Base-by-base conservation (phyloP, 2,329 filamentous ascomycete species). In the Fusarium odoratissimum region DNA sequence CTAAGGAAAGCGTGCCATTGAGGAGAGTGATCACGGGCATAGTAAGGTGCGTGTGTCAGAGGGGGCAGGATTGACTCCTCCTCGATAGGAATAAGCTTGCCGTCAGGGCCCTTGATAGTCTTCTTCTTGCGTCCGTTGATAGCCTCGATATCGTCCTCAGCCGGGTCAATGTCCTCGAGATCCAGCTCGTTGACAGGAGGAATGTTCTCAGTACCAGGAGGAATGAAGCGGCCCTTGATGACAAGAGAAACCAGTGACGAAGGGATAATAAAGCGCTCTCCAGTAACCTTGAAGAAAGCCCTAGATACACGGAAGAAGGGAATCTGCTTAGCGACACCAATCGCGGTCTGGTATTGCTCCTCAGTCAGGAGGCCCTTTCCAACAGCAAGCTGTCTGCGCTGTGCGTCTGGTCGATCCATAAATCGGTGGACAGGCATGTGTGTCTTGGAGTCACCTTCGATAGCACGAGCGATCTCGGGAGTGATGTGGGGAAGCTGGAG, bases 261-360 rank as follows among this genome's bases (percentile, higher is more conserved):
- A 11, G 96, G 95, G 37, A 95, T 97, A 79, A 99, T 94, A 81
- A 92, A 93, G 74, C 93, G 93, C 84, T 99, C 97, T 79, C 96
- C 96, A 58, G 94, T 92, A 49, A 99, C 97, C 87, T 99, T 99
- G 90, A 99, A 99, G 84, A 97, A 99, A 12, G 95, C 94, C 84
- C 95, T 97, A 79, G 94, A 94, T 16, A 99, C 91, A 64, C 93
- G 89, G 61, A 99, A 87, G 72, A 91, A 89, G 3, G 96, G 96
- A 33, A 99, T 87, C 83, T 98, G 94, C 76, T 91, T 90, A 33
- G 95, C 95, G 35, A 98, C 92, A 51, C 84, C 83, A 67, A 97
- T 87, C 41, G 92, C 93, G 45, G 91, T 88, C 72, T 90, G 86
- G 83, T 97, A 97, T 81, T 98, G 90, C 67, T 89, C 83, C 74